phyloP scores from a whole-genome alignment of 169 alveolate species.

The Amoebophrya sp. region DNA sequence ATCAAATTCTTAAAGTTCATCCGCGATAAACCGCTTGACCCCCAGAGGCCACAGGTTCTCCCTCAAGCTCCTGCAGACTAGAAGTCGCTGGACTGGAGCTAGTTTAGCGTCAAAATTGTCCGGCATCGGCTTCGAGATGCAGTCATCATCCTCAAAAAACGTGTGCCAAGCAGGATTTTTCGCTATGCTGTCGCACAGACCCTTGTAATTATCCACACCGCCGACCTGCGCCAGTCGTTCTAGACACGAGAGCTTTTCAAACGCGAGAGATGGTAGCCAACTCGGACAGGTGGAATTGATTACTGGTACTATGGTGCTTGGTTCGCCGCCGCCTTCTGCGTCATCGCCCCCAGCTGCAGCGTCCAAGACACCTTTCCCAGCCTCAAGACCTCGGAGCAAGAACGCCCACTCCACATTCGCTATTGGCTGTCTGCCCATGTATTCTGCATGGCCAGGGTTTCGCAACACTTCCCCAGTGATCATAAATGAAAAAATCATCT shows the following conservation, averaged over 20 bases:
- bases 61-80: neutral
- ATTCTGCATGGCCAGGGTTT: slow-evolving; percentile 34
- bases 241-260: slow-evolving; percentile 37
- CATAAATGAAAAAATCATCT: slow-evolving; percentile 73
- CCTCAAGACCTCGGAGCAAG: slow-evolving; percentile 43
- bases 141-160: slow-evolving; percentile 35
- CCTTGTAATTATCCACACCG: slow-evolving; percentile 36
- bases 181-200: slow-evolving; percentile 31
- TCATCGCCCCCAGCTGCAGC: neutral
- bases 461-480: slow-evolving; percentile 55
- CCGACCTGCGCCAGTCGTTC: slow-evolving; percentile 36
- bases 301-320: neutral
- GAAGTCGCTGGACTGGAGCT: slow-evolving; percentile 29
- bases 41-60: slow-evolving; percentile 41
- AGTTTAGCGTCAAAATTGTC: slow-evolving; percentile 31
- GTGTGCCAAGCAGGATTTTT: slow-evolving; percentile 33
- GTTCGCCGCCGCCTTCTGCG: neutral
- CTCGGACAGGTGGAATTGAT: neutral
- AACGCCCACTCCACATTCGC: slow-evolving; percentile 38
- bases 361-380: slow-evolving; percentile 41
- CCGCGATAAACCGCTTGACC: slow-evolving; percentile 35
- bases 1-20: too few relatives aligned
- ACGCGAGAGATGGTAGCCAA: slow-evolving; percentile 19
- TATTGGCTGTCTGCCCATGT: slow-evolving; percentile 38
- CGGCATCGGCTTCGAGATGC: neutral